phyloP scores from a whole-genome alignment of 164 flowering plant genomes.

The Magnolia officinalis region DNA sequence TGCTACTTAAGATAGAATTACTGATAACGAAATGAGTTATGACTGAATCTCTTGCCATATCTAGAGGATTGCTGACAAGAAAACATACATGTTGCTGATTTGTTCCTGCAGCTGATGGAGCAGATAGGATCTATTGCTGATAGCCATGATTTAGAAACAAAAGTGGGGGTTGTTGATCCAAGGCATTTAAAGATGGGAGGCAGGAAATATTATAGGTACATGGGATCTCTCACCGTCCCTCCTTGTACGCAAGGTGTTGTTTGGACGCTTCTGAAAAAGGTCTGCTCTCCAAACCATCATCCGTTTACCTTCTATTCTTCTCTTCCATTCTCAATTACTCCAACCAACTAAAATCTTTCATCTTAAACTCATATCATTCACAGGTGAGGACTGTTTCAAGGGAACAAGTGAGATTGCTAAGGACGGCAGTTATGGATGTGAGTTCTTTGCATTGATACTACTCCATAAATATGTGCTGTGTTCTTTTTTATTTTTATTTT shows the following conservation, averaged over 20 bases:
- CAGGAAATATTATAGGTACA: conserved; percentile 41
- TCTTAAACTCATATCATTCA: background rate
- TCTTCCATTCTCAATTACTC: background rate
- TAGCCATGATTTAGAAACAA: conserved; percentile 7
- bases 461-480: too few species aligned
- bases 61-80: too few species aligned
- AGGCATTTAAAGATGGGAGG: conserved; percentile 23
- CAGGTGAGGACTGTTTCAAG: conserved; percentile 18
- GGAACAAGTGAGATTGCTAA: conserved; percentile 9
- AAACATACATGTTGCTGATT: background rate
- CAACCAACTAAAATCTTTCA: too few species aligned
- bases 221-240: conserved; percentile 36
- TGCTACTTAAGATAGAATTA: too few species aligned
- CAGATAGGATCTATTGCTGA: conserved; percentile 21
- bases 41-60: too few species aligned
- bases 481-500: too few species aligned
- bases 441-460: background rate
- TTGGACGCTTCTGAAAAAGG: conserved; percentile 55
- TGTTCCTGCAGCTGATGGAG: conserved; percentile 19
- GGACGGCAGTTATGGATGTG: conserved; percentile 11
- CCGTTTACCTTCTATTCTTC: background rate
- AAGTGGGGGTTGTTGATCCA: conserved; percentile 33
- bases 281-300: conserved; percentile 1
- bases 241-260: conserved; percentile 50
- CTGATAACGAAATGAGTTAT: too few species aligned